Evolutionary conservation across 139 green algal genomes (phyloP).

Genomic region (Coelastrella sp.): DNA sequence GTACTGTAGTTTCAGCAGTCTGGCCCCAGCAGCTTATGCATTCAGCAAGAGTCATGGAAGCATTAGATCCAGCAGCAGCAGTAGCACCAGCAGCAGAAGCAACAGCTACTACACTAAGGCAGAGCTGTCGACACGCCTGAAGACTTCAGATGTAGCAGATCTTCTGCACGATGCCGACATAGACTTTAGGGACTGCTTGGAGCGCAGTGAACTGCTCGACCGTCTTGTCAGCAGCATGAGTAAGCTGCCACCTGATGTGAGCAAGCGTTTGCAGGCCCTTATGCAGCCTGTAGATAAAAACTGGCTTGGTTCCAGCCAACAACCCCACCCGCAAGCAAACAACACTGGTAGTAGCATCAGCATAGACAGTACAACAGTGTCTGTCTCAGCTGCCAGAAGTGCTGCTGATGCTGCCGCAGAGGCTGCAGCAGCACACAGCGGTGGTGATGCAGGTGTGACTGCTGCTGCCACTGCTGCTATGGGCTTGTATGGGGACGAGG

Average conservation of each 20-base stretch:
- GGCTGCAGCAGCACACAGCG: not conserved
- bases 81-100: no score
- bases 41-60: no score
- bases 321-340: constrained; percentile 9
- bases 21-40: no score
- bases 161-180: constrained; percentile 45
- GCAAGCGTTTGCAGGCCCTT: not conserved
- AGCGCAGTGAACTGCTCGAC: constrained; percentile 36
- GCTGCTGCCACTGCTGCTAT: constrained; percentile 16
- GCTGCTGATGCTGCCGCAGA: not conserved
- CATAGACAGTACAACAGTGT: not conserved
- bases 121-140: not conserved
- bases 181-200: constrained; percentile 46
- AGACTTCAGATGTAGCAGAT: constrained; percentile 31
- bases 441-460: not conserved
- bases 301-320: no score
- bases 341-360: constrained; percentile 31
- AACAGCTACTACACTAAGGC: not conserved
- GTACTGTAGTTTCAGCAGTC: no score
- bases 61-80: no score
- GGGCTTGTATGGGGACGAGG: constrained; percentile 47
- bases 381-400: not conserved
- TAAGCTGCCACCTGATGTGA: constrained; percentile 16
- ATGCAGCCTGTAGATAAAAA: no score
- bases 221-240: not conserved